Evolutionary conservation across 1,284 basidiomycete species (phyloP), one percentile per base, ranked within the genome.

Genomic region (Sporisorium iseilematis-ciliati): DNA sequence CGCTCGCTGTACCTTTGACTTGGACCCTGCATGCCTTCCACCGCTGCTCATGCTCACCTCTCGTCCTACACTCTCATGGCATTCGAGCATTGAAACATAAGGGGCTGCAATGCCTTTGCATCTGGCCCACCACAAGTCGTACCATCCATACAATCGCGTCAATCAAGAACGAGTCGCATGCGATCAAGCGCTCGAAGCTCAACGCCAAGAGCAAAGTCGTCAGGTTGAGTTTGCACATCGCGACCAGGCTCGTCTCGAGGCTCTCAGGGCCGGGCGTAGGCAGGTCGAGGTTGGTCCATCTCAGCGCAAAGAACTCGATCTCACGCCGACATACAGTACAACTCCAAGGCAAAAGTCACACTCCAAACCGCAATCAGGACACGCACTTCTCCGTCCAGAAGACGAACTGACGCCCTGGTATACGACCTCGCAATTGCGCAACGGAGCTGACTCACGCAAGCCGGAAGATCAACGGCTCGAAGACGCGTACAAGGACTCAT

Each of bases 391-490:
- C 16, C 56, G 61, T 12, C 71, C 55, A 3, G 46, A 62, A 21
- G 63, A 66, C 58, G 81, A 84, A 54, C 63, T 81, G 10, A 57
- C 74, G 3, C 79, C 82, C 1, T 84, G 82, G 82, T 84, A 82
- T 40, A 60, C 62, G 14, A 63, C 23, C 12, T 21, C 58, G 2
- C 59, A 78, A 11, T 60, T 81, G 18, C 52, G 66, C 35, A 75
- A 69, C 58, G 80, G 77, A 18, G 41, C 65, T 41, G 77, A 82
- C 25, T 33, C 59, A 23, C 58, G 62, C 10, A 82, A 76, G 57
- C 61, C 72, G 3, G 58, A 68, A 7, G 77, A 83, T 16, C 74
- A 83, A 41, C 59, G 52, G 11, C 69, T 77, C 21, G 65, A 80
- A 38, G 78, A 71, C 33, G 69, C 76, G 2, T 77, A 72, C 63